Evolutionary conservation across 2,329 filamentous ascomycete species (phyloP).

Genomic region (Calonectria honghensis): DNA sequence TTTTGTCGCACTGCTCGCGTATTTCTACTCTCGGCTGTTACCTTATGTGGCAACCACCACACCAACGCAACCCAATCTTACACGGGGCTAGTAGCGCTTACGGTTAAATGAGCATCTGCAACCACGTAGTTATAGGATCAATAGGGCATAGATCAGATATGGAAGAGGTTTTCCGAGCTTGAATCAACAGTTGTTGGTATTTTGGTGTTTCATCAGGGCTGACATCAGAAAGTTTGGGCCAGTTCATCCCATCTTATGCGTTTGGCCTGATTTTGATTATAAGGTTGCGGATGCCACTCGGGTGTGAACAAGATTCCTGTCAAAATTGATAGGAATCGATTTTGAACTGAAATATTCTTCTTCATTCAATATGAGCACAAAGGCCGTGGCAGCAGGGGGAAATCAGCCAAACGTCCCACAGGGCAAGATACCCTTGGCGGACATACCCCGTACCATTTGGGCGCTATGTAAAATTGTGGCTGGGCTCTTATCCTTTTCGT

Average conservation of each 20-base stretch:
- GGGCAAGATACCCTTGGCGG: neutral
- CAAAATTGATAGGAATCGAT: neutral
- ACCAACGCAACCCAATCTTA: neutral
- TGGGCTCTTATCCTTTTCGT: neutral
- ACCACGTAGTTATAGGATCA: neutral
- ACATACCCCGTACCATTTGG: neutral
- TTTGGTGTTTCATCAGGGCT: neutral
- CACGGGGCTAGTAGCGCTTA: conserved; percentile 1
- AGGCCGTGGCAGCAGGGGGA: neutral
- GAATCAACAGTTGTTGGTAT: too few species aligned
- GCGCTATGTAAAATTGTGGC: neutral
- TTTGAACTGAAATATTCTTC: neutral
- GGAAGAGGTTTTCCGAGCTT: neutral
- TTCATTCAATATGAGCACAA: neutral
- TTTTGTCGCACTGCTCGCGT: neutral
- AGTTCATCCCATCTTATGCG: neutral
- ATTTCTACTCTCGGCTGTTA: neutral
- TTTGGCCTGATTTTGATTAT: neutral
- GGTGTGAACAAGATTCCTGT: neutral
- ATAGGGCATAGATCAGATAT: neutral
- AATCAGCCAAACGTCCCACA: neutral
- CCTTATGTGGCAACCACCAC: neutral
- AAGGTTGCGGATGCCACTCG: neutral
- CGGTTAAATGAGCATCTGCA: neutral
- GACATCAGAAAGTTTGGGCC: neutral